Percentiles rank a stretch among this genome's conserved stretches.
phyloP scores from a whole-genome alignment of 208 protist species.

The Novymonas esmeraldas region DNA sequence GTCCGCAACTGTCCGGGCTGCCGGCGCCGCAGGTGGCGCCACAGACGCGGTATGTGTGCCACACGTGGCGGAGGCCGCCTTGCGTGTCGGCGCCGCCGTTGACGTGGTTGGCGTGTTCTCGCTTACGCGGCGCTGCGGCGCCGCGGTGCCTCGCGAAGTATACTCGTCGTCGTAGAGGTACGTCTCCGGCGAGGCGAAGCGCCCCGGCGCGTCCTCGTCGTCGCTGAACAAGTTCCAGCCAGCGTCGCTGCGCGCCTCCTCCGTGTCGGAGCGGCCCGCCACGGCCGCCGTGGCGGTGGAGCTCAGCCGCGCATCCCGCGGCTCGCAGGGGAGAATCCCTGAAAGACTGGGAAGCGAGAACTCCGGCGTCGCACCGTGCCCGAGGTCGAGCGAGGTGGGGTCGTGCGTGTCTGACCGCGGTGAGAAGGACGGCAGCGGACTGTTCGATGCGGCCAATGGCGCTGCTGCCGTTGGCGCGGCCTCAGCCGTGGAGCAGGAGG shows the following conservation, averaged over 20 bases:
- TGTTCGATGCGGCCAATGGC: background rate
- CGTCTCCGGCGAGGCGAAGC: background rate
- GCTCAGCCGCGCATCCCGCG: background rate
- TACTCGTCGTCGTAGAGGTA: background rate
- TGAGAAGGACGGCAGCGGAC: background rate
- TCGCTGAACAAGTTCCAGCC: background rate
- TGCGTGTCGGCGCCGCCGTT: background rate
- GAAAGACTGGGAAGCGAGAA: conserved; percentile 1
- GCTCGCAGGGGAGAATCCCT: background rate
- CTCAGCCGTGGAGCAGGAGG: background rate
- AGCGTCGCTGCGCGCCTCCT: background rate
- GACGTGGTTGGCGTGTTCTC: background rate
- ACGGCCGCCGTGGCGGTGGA: background rate
- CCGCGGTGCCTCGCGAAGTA: background rate
- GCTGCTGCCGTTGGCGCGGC: background rate
- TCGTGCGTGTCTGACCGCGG: background rate
- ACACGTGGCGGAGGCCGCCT: background rate
- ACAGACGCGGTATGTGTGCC: background rate
- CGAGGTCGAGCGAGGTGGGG: background rate
- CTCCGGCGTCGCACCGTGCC: background rate
- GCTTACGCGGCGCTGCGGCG: background rate
- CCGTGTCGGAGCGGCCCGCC: background rate
- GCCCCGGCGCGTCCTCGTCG: background rate
- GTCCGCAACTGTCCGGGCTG: background rate
- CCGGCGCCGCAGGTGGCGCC: background rate